phyloP scores from a whole-genome alignment of 2,329 filamentous ascomycete genomes.

The Blumeriella jaapii region DNA sequence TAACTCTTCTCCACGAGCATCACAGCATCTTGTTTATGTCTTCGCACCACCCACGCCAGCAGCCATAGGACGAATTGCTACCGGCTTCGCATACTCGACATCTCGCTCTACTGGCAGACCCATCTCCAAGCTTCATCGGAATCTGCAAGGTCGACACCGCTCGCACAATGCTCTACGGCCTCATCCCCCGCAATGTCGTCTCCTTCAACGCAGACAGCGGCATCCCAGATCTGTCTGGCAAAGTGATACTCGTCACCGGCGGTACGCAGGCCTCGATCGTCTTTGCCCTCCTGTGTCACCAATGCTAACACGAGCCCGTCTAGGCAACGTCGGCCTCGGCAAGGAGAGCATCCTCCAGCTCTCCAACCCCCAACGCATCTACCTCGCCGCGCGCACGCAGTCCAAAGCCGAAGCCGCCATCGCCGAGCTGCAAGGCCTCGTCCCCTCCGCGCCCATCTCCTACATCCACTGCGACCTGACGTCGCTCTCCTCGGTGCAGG shows the following conservation, averaged over 20 bases:
- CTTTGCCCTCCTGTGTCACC: no score
- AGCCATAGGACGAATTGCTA: not conserved
- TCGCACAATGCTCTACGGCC: conserved; percentile 12
- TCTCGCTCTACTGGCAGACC: not conserved
- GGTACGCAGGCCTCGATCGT: conserved; percentile 20
- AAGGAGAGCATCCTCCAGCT: conserved; percentile 31
- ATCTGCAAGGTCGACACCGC: no score
- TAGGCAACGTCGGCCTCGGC: conserved; percentile 34
- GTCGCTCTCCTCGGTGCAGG: conserved; percentile 33
- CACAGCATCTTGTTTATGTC: no score
- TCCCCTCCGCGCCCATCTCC: conserved; percentile 20
- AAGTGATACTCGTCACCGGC: conserved; percentile 37
- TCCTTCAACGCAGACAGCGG: conserved; percentile 19
- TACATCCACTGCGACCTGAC: conserved; percentile 35
- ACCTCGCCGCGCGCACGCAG: conserved; percentile 29
- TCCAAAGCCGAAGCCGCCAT: conserved; percentile 30
- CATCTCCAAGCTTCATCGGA: not conserved
- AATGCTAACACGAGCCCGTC: no score
- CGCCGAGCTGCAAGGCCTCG: conserved; percentile 27
- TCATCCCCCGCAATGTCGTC: conserved; percentile 8
- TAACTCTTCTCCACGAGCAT: no score
- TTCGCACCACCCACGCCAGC: not conserved
- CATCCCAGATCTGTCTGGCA: conserved; percentile 30
- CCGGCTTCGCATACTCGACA: not conserved
- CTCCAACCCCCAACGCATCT: conserved; percentile 32